Conservation (phyloP, 2,329 filamentous ascomycete genomes). For the Aureobasidium sp. region DNA sequence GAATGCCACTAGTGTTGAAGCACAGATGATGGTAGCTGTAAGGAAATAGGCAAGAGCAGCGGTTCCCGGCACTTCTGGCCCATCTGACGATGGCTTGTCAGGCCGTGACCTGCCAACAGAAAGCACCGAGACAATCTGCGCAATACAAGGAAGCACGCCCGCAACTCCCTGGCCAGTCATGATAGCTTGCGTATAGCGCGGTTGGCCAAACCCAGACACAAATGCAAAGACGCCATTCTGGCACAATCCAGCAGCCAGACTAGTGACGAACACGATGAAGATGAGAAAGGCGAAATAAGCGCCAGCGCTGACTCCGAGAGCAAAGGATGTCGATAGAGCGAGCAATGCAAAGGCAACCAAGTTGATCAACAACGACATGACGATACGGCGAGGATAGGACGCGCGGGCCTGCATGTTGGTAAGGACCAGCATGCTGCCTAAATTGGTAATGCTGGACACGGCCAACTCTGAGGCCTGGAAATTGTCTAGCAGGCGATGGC, state of each 20-base stretch:
- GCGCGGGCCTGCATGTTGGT: constrained; percentile 73
- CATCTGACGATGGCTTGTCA: constrained; percentile 32
- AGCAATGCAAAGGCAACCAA: constrained; percentile 69
- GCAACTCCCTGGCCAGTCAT: constrained; percentile 93
- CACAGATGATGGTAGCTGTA: constrained; percentile 72
- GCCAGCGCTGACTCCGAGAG: constrained; percentile 54
- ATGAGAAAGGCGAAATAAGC: constrained; percentile 78
- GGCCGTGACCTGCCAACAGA: constrained; percentile 39
- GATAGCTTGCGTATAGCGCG: constrained; percentile 90
- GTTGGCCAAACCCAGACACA: constrained; percentile 73
- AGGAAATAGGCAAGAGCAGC: constrained; percentile 89
- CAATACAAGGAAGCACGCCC: constrained; percentile 79
- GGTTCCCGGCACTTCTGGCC: constrained; percentile 45
- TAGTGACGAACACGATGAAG: constrained; percentile 70
- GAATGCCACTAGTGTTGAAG: constrained; percentile 64
- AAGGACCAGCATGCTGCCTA: constrained; percentile 67
- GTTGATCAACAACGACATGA: constrained; percentile 67
- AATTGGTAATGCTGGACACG: constrained; percentile 76
- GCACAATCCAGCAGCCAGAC: constrained; percentile 73
- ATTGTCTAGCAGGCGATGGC: constrained; percentile 65
- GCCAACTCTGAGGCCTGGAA: constrained; percentile 88
- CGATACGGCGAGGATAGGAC: constrained; percentile 83
- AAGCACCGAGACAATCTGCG: constrained; percentile 79
- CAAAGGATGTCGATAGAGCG: constrained; percentile 68
- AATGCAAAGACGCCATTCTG: constrained; percentile 95